phyloP scores from a whole-genome alignment of 345 rosid genomes.

The Syzygium jambos region DNA sequence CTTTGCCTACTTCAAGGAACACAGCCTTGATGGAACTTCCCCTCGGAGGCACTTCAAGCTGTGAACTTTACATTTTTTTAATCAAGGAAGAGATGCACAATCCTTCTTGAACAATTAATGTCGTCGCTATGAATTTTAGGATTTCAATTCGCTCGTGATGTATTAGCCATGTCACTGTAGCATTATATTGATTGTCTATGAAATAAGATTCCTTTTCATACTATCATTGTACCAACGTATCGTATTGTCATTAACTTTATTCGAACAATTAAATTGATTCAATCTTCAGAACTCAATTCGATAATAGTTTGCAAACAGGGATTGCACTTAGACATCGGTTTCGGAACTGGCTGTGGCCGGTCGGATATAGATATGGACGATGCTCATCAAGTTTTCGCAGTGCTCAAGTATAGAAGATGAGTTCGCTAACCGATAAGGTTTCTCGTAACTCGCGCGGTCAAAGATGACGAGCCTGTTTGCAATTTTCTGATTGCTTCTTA shows the following conservation, averaged over 20 bases:
- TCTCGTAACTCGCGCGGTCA: not conserved
- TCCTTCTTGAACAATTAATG: not conserved
- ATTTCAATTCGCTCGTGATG: not conserved
- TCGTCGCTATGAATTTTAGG: not conserved
- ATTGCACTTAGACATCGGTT: not conserved
- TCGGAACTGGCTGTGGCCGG: not conserved
- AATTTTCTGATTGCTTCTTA: not conserved
- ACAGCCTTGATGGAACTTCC: slow-evolving; percentile 8
- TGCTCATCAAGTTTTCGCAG: not conserved
- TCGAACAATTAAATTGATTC: not conserved
- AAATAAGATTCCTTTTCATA: not conserved
- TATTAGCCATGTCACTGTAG: not conserved
- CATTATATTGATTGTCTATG: not conserved
- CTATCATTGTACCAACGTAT: not conserved
- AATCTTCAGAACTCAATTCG: not conserved
- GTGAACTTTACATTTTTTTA: not conserved
- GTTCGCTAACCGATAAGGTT: not conserved
- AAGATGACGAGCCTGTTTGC: not conserved
- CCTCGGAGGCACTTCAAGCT: slow-evolving; percentile 16
- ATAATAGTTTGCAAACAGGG: not conserved
- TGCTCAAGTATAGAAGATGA: not conserved
- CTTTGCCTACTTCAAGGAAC: slow-evolving; percentile 1
- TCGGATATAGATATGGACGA: not conserved
- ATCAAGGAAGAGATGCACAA: not conserved
- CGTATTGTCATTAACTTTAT: not conserved